Conservation (phyloP, 805 yeast genomes). For the Metschnikowia corniflorae region DNA sequence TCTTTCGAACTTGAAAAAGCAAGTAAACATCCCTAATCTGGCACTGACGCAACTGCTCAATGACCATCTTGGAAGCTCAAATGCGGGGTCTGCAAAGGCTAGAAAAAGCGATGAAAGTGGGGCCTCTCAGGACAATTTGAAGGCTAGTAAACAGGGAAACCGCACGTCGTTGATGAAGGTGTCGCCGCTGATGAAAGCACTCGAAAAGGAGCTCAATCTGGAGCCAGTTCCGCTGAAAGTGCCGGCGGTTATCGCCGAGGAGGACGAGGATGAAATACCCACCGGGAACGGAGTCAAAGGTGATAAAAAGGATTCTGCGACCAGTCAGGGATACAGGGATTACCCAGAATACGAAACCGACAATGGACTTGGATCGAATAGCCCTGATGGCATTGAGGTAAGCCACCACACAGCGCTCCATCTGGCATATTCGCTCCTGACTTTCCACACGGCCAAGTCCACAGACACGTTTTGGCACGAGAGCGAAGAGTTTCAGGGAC, state of each 20-base stretch:
- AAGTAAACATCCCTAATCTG: conserved; percentile 27
- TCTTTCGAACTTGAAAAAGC: conserved; percentile 23
- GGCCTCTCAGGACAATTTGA: neutral
- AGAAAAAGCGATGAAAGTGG: neutral
- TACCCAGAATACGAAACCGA: neutral
- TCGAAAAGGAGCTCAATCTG: conserved; percentile 31
- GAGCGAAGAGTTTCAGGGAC: neutral
- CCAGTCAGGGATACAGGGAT: neutral
- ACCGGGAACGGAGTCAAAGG: neutral
- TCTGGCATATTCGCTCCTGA: conserved; percentile 20
- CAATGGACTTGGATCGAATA: neutral
- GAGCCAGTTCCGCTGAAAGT: conserved; percentile 7
- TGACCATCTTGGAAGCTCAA: conserved; percentile 11
- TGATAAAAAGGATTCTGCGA: neutral
- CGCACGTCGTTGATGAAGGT: conserved; percentile 31
- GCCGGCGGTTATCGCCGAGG: conserved; percentile 13
- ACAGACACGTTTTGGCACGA: conserved; percentile 14
- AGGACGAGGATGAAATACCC: conserved; percentile 11
- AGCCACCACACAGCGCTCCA: conserved; percentile 4
- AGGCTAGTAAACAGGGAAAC: conserved; percentile 1
- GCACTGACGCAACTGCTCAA: conserved; percentile 25
- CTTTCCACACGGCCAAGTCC: conserved; percentile 29
- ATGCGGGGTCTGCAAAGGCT: neutral
- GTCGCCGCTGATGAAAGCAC: conserved; percentile 41
- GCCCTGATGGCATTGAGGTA: conserved; percentile 1